These are phyloP conservation scores for Parathielavia hyrcaniae DNA, from an alignment of 495 filamentous ascomycete species.

Conservation along the genomic window DNA sequence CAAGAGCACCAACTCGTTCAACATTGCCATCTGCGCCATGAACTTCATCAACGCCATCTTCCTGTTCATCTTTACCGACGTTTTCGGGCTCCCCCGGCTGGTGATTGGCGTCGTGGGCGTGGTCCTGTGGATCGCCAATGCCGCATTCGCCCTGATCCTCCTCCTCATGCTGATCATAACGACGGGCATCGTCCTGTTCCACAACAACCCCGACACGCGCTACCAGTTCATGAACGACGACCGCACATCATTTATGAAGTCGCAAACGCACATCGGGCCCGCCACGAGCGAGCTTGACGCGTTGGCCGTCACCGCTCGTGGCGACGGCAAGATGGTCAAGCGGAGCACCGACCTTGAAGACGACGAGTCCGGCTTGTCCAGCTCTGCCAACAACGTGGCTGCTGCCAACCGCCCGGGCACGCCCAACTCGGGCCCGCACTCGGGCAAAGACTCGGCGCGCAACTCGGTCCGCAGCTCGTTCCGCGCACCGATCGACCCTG, in stretches of 20 bases:
- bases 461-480: conserved; percentile 19
- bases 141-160: conserved; percentile 76
- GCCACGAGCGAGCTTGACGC: conserved; percentile 80
- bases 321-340: conserved; percentile 62
- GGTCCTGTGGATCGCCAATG: conserved; percentile 88
- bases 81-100: conserved; percentile 77
- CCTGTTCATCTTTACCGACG: conserved; percentile 72
- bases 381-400: conserved; percentile 34
- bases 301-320: conserved; percentile 84
- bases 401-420: conserved; percentile 7
- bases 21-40: conserved; percentile 82
- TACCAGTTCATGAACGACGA: conserved; percentile 98
- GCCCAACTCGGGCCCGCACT: conserved; percentile 17
- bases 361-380: conserved; percentile 59
- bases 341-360: conserved; percentile 64
- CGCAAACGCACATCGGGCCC: conserved; percentile 69
- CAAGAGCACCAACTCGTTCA: conserved; percentile 96
- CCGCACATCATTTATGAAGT: conserved; percentile 97
- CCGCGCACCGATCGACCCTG: conserved; percentile 7
- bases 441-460: conserved; percentile 15
- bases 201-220: conserved; percentile 91
- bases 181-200: conserved; percentile 72
- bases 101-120: conserved; percentile 93
- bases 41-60: conserved; percentile 91
- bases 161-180: conserved; percentile 83